Evolutionary conservation across 1,284 basidiomycete genomes (phyloP), one percentile per base, ranked within the genome.

Genomic region (Apiotrichum laibachii): DNA sequence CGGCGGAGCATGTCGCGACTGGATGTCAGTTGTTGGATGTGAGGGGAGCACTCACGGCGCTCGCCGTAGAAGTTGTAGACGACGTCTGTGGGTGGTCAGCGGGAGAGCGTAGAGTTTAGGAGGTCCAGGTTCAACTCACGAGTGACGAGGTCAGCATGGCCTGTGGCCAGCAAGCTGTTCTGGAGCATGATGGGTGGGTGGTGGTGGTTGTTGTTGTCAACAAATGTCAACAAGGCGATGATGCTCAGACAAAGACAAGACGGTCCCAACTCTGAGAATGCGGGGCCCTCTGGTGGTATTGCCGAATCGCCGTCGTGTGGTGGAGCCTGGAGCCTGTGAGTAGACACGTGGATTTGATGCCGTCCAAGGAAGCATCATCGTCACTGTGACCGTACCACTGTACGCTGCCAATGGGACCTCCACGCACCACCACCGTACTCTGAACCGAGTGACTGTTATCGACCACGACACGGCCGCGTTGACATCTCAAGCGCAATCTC

Each of bases 51-150:
- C 76, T 66, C 50, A 78, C 77, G 82, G 66, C 85, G 83, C 42
- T 89, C 84, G 8, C 92, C 92, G 71, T 94, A 93, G 73, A 89
- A 92, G 72, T 94, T 90, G 74, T 94, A 96, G 21, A 85, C 83
- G 58, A 90, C 84, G 78, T 92, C 90, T 43, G 89, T 87, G 21
- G 34, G 34, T 22, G 15, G 53, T 67, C 50, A 67, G 67, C 55
- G 57, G 26, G 26, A 31, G 26, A 31, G 26, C 7, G 26, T 3
- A 31, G 26, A 31, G 26, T 19, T 49, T n/a, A n/a, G n/a, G n/a
- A n/a, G n/a, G n/a, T n/a, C n/a, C n/a, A n/a, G n/a, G n/a, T n/a
- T n/a, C 19, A 47, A 50, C 77, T 67, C 50, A 76, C 76, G 71
- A 13, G 77, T 77, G n/a, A 79, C 73, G 2, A 79, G 68, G 57